Base-by-base conservation (phyloP, 345 rosid genomes). In the Eucalyptus cloeziana region DNA sequence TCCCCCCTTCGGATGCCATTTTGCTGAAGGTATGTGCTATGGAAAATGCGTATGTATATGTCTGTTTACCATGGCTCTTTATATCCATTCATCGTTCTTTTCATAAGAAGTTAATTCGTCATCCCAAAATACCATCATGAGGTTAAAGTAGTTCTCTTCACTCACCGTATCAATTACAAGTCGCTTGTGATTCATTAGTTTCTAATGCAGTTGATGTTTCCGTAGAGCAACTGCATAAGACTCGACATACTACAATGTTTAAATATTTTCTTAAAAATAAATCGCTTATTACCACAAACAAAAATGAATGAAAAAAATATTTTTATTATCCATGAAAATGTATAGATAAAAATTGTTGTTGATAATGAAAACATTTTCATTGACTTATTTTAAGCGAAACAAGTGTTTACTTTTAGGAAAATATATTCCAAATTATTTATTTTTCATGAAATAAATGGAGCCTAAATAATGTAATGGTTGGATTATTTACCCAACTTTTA, bases 1-100 rank as follows among this genome's bases (percentile, higher is more conserved):
- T 94, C 17, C 96, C 96, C 87, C 19, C 93, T 40, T 93, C 92
- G 43, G 92, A 94, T 80, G 95, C 91, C 40, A 31, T 90, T 62
- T 49, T 94, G n/a, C 83, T 94, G 27, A 93, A 94, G 94, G 95
- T 93, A 71, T 71, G 45, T 37, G 45, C 45, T 33, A 16, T 33
- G 40, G 40, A 67, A 31, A 8, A n/a, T 31, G 40, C 2, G 1
- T 31, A n/a, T 31, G 54, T 16, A 16, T 51, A 51, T 51, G 76
- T n/a, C 8, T 64, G 21, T 8, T 7, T 67, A 6, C 33, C 17
- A 13, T 62, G 69, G 8, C 69, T 62, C 33, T 62, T 62, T 62
- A n/a, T 64, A 64, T n/a, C 10, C 2, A 14, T 64, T 7, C 71
- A 12, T 64, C 15, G 37, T n/a, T n/a, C 76, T 64, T 64, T n/a